These are phyloP conservation scores for Collybiopsis luxurians DNA, from an alignment of 768 basidiomycete genomes.

Conservation along the genomic window DNA sequence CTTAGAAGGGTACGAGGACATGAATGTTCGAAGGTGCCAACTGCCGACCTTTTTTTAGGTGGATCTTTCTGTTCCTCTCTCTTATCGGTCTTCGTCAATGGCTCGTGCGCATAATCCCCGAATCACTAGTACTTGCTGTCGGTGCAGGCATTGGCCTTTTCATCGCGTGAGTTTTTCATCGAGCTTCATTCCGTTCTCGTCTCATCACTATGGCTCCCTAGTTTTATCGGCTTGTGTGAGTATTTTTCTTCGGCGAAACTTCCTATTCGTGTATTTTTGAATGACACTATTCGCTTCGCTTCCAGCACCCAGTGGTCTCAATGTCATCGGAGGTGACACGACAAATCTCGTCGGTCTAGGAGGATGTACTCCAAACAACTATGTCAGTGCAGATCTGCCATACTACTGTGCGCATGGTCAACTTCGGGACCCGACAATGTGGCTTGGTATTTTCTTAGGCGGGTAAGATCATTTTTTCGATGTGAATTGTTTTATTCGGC, in stretches of 20 bases:
- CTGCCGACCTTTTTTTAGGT: conserved; percentile 35
- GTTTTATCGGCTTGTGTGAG: conserved; percentile 74
- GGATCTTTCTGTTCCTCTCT: conserved; percentile 80
- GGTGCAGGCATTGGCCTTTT: conserved; percentile 88
- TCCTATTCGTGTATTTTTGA: background rate
- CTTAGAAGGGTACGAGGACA: conserved; percentile 67
- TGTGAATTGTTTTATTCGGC: background rate
- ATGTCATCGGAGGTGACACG: conserved; percentile 72
- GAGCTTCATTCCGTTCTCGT: background rate
- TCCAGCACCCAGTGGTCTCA: conserved; percentile 62
- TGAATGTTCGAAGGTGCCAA: background rate
- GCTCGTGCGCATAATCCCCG: conserved; percentile 86
- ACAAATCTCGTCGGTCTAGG: conserved; percentile 73
- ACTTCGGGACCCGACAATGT: conserved; percentile 73
- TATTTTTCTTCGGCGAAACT: background rate
- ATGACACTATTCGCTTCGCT: conserved; percentile 1
- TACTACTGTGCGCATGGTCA: conserved; percentile 63
- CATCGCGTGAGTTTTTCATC: conserved; percentile 61
- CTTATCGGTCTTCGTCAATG: conserved; percentile 85
- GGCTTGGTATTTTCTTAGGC: conserved; percentile 86
- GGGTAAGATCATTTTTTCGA: conserved; percentile 45
- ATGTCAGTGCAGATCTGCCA: conserved; percentile 41
- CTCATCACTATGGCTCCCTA: conserved; percentile 20
- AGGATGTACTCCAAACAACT: conserved; percentile 66
- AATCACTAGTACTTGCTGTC: conserved; percentile 80